Base-by-base conservation (phyloP, 208 protist genomes). In the Leishmania amazonensis region DNA sequence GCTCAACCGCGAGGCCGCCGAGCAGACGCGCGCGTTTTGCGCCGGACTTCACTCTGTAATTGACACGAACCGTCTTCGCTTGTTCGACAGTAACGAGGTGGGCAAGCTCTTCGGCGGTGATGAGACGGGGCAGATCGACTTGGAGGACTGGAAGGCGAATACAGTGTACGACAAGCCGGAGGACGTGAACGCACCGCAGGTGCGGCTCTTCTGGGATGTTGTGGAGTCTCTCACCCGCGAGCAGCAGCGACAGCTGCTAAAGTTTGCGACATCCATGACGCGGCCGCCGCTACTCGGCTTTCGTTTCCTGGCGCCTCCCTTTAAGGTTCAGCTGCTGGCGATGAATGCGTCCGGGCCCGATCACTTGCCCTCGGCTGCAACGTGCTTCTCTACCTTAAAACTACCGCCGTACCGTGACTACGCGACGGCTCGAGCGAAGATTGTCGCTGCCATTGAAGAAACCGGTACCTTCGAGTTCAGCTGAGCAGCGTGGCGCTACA, bases 361-460 rank as follows among this genome's bases (percentile, higher is more conserved):
- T n/a, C 81, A 93, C 9, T 83, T 99, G 31, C 98, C 98, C 11
- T 97, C 96, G 0, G 90, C 95, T 2, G 87, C 95, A 0, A 99
- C 98, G 64, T 99, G 98, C 81, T 98, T 98, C 81, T 98, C 96
- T 24, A 94, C 94, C 51, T 83, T 99, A 40, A 98, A 98, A 87
- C 79, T 99, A 47, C 98, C 98, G 24, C 89, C 89, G 17, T 98
- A 98, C 86, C 87, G 53, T 8, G 82, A 88, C 49, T 85, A 88
- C 45, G 88, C 88, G 49, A 84, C 77, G 0, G 88, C 98, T 68
- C 81, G 91, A 35, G 83, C 88, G 58, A 98, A 98, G 88, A 95
- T 99, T 28, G 83, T 94, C 45, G 89, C 94, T 35, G 98, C 98
- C 0, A 96, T 99, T 76, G 90, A 96, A 68, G 90, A 95, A 73